Base-by-base conservation (phyloP, 805 yeast genomes). In the Saturnispora sanitii region DNA sequence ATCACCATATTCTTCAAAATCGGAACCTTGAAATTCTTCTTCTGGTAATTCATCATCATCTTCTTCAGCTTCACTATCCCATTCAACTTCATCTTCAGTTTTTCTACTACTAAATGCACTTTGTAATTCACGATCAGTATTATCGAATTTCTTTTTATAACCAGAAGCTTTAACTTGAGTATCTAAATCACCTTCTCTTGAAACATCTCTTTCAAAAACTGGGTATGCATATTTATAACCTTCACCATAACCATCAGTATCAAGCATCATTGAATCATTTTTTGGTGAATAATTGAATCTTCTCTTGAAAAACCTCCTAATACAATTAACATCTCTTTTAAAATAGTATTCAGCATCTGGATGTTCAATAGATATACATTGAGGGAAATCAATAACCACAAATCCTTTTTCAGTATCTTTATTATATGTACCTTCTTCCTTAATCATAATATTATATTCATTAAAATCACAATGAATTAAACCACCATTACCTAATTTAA, bases 371-470 rank as follows among this genome's bases (percentile, higher is more conserved):
- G 96, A 85, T 15, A 92, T 82, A 75, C 96, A 90, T 62, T 92
- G 99, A 3, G 99, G 99, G 68, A 92, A 92, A 69, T 92, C 99
- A 53, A 92, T 90, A 21, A 92, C 95, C 17, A 88, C 81, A 53
- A 87, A 85, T 37, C 84, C 92, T 33, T 65, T 62, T 41, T 78
- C 84, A 43, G 62, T 64, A 16, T 68, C 55, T 15, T 64, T 62
- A 16, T 68, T 72, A 34, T 72, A 74, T 25, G 73, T 68, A 47
- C 82, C 82, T 22, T 49, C 52, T 20, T 60, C 61, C 31, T 82
- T 68, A 23, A 86, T 78, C 73, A 92, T 85, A 50, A 92, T 86
- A 60, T 92, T 92, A 62, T 92, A 92, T 64, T 92, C 99, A 60
- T 92, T 92, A 66, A 79, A 92, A 66, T 92, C 99, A 70, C 98